Evolutionary conservation across 2,329 filamentous ascomycete genomes (phyloP).

Genomic region (Penicillium sp.): DNA sequence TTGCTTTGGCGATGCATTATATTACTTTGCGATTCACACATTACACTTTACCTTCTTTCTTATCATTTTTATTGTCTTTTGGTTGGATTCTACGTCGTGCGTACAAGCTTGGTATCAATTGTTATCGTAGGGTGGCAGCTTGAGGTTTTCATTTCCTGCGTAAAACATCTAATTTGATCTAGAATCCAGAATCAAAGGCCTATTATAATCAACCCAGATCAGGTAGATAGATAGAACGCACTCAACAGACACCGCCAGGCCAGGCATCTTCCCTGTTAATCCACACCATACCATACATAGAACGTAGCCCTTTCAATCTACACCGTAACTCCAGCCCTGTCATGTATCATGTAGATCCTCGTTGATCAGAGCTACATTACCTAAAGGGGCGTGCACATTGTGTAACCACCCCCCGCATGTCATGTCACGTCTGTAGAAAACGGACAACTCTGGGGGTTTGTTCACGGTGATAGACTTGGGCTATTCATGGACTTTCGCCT

Average conservation of each 20-base stretch:
- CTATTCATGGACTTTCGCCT: too few species aligned
- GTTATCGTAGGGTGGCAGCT: too few species aligned
- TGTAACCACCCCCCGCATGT: neutral
- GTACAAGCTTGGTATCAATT: neutral
- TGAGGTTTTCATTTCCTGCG: too few species aligned
- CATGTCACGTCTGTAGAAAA: neutral
- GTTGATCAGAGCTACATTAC: neutral
- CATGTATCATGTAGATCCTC: neutral
- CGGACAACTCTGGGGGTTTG: neutral
- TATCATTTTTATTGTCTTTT: too few species aligned
- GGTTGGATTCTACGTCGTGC: too few species aligned
- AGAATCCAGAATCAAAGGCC: too few species aligned
- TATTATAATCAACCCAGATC: too few species aligned
- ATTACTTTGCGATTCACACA: neutral
- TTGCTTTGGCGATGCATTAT: neutral
- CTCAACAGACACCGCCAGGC: neutral
- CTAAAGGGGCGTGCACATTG: neutral
- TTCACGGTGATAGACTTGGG: neutral
- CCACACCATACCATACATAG: neutral
- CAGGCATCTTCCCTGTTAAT: neutral
- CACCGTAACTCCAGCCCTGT: neutral
- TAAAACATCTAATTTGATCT: too few species aligned
- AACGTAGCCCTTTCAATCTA: neutral
- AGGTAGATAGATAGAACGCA: too few species aligned
- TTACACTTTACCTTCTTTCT: neutral